phyloP scores from a whole-genome alignment of 2,329 filamentous ascomycete genomes.

The Chlorencoelia australis region DNA sequence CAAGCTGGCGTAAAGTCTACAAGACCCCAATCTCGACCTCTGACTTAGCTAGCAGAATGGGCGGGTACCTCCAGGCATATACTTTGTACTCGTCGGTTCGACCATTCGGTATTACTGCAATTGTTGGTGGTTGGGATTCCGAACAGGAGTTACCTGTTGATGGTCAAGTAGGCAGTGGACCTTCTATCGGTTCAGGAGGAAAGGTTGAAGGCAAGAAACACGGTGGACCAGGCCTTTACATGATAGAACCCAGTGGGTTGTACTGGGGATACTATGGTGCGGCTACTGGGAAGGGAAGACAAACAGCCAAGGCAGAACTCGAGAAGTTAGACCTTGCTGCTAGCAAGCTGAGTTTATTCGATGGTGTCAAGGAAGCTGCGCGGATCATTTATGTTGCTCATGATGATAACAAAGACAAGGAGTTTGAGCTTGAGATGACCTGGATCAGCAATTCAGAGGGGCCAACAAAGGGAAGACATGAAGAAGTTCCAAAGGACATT shows the following conservation, averaged over 20 bases:
- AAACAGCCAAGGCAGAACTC: conserved; percentile 94
- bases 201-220: conserved; percentile 67
- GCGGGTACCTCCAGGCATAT: conserved; percentile 92
- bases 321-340: conserved; percentile 89
- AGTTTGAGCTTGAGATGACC: conserved; percentile 98
- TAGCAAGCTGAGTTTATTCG: conserved; percentile 65
- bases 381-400: conserved; percentile 96
- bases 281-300: conserved; percentile 91
- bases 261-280: conserved; percentile 99
- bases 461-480: conserved; percentile 84
- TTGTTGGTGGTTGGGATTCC: conserved; percentile 87
- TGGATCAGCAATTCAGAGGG: conserved; percentile 84
- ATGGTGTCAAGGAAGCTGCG: conserved; percentile 93
- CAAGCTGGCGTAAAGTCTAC: conserved; percentile 85
- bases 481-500: conserved; percentile 86
- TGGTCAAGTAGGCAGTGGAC: conserved; percentile 79
- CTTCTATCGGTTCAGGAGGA: conserved; percentile 69
- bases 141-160: conserved; percentile 79
- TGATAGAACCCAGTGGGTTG: conserved; percentile 94
- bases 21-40: conserved; percentile 86
- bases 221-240: conserved; percentile 90
- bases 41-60: conserved; percentile 85
- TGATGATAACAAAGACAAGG: conserved; percentile 99
- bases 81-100: conserved; percentile 95
- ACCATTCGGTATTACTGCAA: conserved; percentile 92